A percentile compares a stretch with the other conserved stretches of the same genome.
Conservation (phyloP, 2,329 filamentous ascomycete genomes). For the Xylariaceae sp. region DNA sequence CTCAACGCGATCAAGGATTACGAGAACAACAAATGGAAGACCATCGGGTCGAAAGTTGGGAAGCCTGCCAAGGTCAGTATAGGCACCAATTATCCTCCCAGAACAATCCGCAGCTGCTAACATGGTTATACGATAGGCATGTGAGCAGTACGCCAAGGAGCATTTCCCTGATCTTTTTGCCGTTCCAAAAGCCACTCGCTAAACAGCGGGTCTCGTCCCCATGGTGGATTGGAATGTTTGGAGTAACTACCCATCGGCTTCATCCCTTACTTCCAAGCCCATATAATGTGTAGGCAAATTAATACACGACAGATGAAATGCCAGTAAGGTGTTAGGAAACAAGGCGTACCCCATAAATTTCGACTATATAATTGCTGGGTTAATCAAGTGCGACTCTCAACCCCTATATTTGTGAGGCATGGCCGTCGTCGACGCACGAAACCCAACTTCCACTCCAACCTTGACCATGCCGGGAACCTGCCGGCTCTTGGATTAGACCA, state of each 20-base stretch:
- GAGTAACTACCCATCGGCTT: not conserved
- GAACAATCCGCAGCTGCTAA: conserved; percentile 15
- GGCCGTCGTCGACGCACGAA: not conserved
- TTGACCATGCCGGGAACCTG: not conserved
- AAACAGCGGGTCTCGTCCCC: conserved; percentile 11
- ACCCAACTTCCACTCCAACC: not conserved
- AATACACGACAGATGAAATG: conserved; percentile 8
- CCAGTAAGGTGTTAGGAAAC: not conserved
- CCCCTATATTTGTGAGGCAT: not conserved
- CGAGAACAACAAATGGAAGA: conserved; percentile 98
- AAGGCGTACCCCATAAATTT: conserved; percentile 2
- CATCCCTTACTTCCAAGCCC: not conserved
- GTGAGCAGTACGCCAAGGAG: conserved; percentile 93
- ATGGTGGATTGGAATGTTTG: not conserved
- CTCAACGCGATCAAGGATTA: conserved; percentile 97
- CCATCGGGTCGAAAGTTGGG: conserved; percentile 91
- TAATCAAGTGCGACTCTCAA: not conserved
- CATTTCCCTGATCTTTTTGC: conserved; percentile 62
- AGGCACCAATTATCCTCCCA: not conserved
- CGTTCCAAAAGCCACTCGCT: conserved; percentile 28
- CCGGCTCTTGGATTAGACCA: not conserved
- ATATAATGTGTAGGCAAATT: conserved; percentile 8
- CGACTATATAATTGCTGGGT: conserved; percentile 10
- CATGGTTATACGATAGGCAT: conserved; percentile 51
- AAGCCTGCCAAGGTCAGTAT: conserved; percentile 85